Base-by-base conservation (phyloP, 352 stramenopile species). In the Globisporangium irregulare region DNA sequence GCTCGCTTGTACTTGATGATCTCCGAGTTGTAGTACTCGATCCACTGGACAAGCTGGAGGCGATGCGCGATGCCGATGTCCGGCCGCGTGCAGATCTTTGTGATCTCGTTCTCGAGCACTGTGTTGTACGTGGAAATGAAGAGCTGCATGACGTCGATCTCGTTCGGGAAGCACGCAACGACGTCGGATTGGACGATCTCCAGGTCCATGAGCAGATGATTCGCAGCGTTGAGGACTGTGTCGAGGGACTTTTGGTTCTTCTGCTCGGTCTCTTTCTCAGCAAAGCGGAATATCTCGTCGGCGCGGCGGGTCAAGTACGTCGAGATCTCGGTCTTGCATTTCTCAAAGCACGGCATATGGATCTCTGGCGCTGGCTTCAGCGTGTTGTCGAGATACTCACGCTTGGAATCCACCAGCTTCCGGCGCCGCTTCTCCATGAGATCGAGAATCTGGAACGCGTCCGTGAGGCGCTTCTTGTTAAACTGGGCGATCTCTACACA, bases 1-100 rank as follows among this genome's bases (percentile, higher is more conserved):
- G 84, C 85, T 8, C 86, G 81, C 59, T 90, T 92, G 79, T 92
- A 93, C 69, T 92, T 94, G 73, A 89, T 81, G 29, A 95, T 89
- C 72, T 95, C 86, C 0, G 75, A 74, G 72, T 95, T 95, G 76
- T 93, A 95, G 68, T 93, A 94, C 56, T 95, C 87, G 48, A 95
- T 93, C 87, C 87, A 95, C 68, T 95, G 87, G 20, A 95, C 81
- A 29, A 95, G 73, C 55, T 95, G 86, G 4, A 95, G 71, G 0
- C 86, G 87, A 38, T 94, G 81, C 0, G 82, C 83, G 48, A 94
- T 87, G 3, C 87, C 81, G 1, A 94, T 72, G 36, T 93, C 81
- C 5, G 80, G 71, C 57, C 83, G 79, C 0, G 73, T 72, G 62
- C 80, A 92, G 25, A 92, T 77, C 34, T 71, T 81, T 12, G 67